phyloP scores from a whole-genome alignment of 2,329 filamentous ascomycete genomes.

The Trichothecium sympodiale region DNA sequence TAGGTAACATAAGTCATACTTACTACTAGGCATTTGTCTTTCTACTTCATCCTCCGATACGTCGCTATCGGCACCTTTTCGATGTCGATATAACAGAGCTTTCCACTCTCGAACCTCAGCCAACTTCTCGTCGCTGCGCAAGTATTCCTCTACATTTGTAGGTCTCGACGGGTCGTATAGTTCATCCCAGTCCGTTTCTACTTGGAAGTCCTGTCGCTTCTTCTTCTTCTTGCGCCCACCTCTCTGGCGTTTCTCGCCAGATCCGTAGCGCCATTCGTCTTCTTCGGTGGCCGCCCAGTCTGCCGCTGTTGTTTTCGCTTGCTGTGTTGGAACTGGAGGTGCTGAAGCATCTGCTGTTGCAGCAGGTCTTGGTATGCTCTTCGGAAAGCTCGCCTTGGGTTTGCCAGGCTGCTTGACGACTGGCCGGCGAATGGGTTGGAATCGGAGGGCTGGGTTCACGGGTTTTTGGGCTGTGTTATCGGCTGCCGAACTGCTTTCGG shows the following conservation, averaged over 20 bases:
- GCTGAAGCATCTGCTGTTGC: conserved; percentile 23
- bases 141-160: conserved; percentile 76
- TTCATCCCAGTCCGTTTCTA: conserved; percentile 78
- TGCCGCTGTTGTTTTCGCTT: conserved; percentile 58
- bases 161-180: conserved; percentile 77
- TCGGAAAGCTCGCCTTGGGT: conserved; percentile 49
- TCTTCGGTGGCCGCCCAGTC: conserved; percentile 71
- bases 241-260: conserved; percentile 55
- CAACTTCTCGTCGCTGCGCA: conserved; percentile 73
- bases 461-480: conserved; percentile 47
- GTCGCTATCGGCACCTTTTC: conserved; percentile 28
- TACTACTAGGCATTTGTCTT: conserved; percentile 20
- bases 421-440: conserved; percentile 76
- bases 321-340: conserved; percentile 21
- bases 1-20: conserved; percentile 6
- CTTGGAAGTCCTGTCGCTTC: conserved; percentile 47
- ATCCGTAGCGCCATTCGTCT: conserved; percentile 67
- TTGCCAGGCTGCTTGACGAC: conserved; percentile 47
- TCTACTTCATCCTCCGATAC: conserved; percentile 25
- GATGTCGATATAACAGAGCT: conserved; percentile 62
- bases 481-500: conserved; percentile 28
- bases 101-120: conserved; percentile 79
- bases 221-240: conserved; percentile 73
- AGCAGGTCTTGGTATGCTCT: conserved; percentile 21
- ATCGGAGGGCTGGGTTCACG: conserved; percentile 55